Base-by-base conservation (phyloP, 2,329 filamentous ascomycete genomes). In the Pleoardoris graminearum region DNA sequence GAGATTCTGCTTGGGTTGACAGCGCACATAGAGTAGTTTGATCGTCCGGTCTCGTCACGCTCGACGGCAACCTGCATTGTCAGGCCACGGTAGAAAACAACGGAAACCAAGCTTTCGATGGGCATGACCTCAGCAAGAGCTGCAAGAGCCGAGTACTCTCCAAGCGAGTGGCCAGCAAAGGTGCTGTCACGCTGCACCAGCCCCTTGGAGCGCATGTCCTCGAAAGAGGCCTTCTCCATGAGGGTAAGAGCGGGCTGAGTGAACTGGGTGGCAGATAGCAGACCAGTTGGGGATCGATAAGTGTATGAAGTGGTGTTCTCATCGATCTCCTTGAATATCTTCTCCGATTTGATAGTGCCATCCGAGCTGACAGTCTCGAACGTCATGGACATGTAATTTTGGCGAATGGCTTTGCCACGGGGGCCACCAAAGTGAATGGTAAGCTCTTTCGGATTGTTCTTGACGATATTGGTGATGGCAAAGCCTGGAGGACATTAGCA, bases 331-430 rank as follows among this genome's bases (percentile, higher is more conserved):
- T 99, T 97, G 84, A 99, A 99, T 72, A 99, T 99, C 78, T 93
- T 96, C 82, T 99, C 94, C 0, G 94, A 97, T 77, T 97, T 97
- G 79, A 96, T 91, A 30, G 85, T 85, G 22, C 94, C 94, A 73
- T 99, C 94, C 1, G 90, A 80, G 53, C 88, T 89, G 48, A 99
- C 91, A n/a, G 93, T 95, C 80, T 99, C 94, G 76, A 97, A 99
- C 42, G 93, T 97, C 94, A 99, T 99, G 54, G 93, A 87, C 89
- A 97, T 97, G 81, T 99, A 99, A 78, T 99, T 99, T 71, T 96
- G 89, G 58, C 94, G 91, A 65, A 99, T 99, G 46, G 91, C 91
- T 79, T 97, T 99, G 71, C 94, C 94, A 53, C 91, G 89, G 57
- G 94, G 91, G 43, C 94, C 94, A 79, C 95, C 94, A 70, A 99